Percentiles rank a stretch among this genome's conserved stretches.
These are phyloP conservation scores for Penicillium sp. DNA, from an alignment of 2,329 filamentous ascomycete species.

Conservation along the genomic window DNA sequence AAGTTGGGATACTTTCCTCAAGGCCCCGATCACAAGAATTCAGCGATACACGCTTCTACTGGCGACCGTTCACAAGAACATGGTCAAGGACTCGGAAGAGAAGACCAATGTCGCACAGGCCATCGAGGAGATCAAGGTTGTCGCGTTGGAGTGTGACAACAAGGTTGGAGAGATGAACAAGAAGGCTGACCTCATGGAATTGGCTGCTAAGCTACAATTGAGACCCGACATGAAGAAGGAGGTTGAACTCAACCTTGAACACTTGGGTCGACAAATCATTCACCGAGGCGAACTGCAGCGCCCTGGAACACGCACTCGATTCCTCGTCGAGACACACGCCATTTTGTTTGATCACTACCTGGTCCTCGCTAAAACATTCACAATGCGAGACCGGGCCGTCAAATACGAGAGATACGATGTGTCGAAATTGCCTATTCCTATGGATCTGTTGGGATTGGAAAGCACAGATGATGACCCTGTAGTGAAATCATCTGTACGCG, in stretches of 20 bases:
- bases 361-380: conserved; percentile 79
- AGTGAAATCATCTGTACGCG: conserved; percentile 74
- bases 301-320: conserved; percentile 81
- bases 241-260: conserved; percentile 85
- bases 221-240: conserved; percentile 81
- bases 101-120: conserved; percentile 81
- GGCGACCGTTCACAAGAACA: conserved; percentile 80
- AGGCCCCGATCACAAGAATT: conserved; percentile 86
- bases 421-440: conserved; percentile 90
- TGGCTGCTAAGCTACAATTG: conserved; percentile 79
- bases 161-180: conserved; percentile 91
- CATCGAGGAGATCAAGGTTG: conserved; percentile 86
- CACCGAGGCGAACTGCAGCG: conserved; percentile 86
- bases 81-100: conserved; percentile 81
- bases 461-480: conserved; percentile 91
- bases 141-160: conserved; percentile 86
- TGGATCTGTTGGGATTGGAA: conserved; percentile 91
- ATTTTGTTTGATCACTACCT: conserved; percentile 96
- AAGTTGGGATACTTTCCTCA: conserved; percentile 92
- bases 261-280: conserved; percentile 88
- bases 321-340: conserved; percentile 93
- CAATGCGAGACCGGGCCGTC: conserved; percentile 68
- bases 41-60: conserved; percentile 88
- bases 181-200: conserved; percentile 84
- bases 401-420: conserved; percentile 88